Percentiles rank a stretch among this genome's conserved stretches.
Evolutionary conservation across 1,284 basidiomycete species (phyloP).

Genomic region (Melampsora occidentalis): DNA sequence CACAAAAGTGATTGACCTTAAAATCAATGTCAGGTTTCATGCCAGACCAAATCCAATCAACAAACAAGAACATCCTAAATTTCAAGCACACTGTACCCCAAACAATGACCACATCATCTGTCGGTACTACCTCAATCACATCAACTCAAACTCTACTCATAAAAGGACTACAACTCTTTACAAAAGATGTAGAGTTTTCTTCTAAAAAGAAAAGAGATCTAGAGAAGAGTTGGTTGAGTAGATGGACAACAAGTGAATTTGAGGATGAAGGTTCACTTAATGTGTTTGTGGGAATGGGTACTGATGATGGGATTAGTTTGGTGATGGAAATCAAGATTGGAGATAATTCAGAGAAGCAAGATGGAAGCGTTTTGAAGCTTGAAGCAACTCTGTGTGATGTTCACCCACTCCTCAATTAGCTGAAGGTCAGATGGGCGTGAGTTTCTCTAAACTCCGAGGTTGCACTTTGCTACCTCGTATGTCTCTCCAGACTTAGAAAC

Average conservation of each 20-base stretch:
- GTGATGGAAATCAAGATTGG: slow-evolving; percentile 15
- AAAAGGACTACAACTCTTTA: slow-evolving; percentile 17
- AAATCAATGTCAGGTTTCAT: slow-evolving; percentile 32
- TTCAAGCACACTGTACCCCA: background rate
- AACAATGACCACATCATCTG: background rate
- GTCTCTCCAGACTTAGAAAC: too few relatives aligned
- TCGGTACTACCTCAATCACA: background rate
- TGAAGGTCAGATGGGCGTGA: too few relatives aligned
- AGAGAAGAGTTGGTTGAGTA: slow-evolving; percentile 10
- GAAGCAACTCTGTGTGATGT: background rate
- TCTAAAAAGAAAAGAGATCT: slow-evolving; percentile 30
- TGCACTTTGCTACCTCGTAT: too few relatives aligned
- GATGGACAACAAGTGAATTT: slow-evolving; percentile 20
- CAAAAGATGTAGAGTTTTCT: slow-evolving; percentile 36
- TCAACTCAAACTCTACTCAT: slow-evolving; percentile 23
- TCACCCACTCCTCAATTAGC: too few relatives aligned
- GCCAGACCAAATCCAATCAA: slow-evolving; percentile 16
- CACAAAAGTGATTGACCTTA: slow-evolving; percentile 15
- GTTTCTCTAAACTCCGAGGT: too few relatives aligned
- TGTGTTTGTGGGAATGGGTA: slow-evolving; percentile 34
- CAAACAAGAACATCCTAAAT: slow-evolving; percentile 2
- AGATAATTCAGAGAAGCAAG: background rate
- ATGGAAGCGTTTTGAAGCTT: background rate
- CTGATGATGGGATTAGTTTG: slow-evolving; percentile 22
- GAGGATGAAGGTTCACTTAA: slow-evolving; percentile 30